Percentiles rank a stretch among this genome's conserved stretches.
These are phyloP conservation scores for Chernovozyma sophiae-reginae DNA, from an alignment of 1,139 yeast genomes.

Conservation along the genomic window DNA sequence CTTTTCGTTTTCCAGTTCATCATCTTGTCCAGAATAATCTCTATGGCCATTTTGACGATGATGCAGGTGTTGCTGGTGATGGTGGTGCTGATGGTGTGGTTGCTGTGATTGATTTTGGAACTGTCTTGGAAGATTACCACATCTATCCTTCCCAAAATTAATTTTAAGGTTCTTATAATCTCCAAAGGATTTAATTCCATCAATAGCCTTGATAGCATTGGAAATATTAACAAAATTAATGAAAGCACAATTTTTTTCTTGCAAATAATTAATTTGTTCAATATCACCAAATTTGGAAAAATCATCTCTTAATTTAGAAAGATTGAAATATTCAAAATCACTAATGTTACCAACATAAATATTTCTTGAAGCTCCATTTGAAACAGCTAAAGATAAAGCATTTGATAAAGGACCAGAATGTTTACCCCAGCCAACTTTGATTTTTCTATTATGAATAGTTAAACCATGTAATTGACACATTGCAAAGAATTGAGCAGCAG, in stretches of 20 bases:
- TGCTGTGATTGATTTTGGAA: constrained; percentile 20
- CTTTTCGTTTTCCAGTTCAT: neutral
- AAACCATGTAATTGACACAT: constrained; percentile 81
- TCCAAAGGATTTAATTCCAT: constrained; percentile 48
- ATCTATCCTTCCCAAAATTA: constrained; percentile 86
- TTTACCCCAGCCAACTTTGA: constrained; percentile 95
- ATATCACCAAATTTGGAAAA: constrained; percentile 73
- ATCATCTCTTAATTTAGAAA: constrained; percentile 59
- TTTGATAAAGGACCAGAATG: constrained; percentile 89
- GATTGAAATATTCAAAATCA: constrained; percentile 47
- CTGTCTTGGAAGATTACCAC: constrained; percentile 76
- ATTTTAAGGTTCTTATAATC: constrained; percentile 63
- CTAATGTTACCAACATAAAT: constrained; percentile 72
- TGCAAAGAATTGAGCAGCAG: constrained; percentile 92
- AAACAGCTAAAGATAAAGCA: constrained; percentile 76
- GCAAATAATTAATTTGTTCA: constrained; percentile 75
- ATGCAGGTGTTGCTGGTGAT: constrained; percentile 1
- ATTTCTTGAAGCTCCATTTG: constrained; percentile 92
- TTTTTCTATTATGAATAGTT: constrained; percentile 71
- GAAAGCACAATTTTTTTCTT: constrained; percentile 77
- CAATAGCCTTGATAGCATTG: constrained; percentile 80
- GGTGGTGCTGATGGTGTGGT: constrained; percentile 3
- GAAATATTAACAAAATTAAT: constrained; percentile 76
- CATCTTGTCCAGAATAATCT: neutral
- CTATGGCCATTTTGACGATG: neutral